A percentile compares a stretch with the other conserved stretches of the same genome.
These are phyloP conservation scores for Chlorella sp. DNA, from an alignment of 139 green algal species.

Conservation along the genomic window DNA sequence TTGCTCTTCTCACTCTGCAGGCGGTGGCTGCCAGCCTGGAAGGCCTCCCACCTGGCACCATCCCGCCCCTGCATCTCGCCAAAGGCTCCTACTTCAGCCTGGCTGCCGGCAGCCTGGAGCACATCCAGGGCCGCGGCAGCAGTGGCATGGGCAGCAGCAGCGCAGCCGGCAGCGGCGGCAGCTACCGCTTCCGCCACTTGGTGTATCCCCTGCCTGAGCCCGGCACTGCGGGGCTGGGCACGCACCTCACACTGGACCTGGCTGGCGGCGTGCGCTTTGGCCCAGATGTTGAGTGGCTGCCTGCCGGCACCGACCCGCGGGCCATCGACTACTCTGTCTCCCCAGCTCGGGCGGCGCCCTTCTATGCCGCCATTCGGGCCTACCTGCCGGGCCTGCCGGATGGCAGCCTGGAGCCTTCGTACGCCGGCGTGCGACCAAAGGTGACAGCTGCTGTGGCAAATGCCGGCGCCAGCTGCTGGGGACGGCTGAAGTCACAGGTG, in stretches of 20 bases:
- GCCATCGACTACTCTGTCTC: constrained; percentile 75
- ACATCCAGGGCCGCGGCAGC: neutral
- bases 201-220: constrained; percentile 89
- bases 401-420: constrained; percentile 69
- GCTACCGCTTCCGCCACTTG: constrained; percentile 74
- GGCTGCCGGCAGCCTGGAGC: neutral
- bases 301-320: constrained; percentile 14
- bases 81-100: constrained; percentile 71
- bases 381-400: constrained; percentile 84
- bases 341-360: constrained; percentile 50
- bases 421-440: constrained; percentile 77
- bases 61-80: constrained; percentile 72
- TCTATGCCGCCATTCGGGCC: constrained; percentile 68
- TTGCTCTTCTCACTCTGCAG: constrained; percentile 14
- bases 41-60: constrained; percentile 43
- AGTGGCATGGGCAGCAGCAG: neutral
- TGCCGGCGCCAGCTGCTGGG: too few species aligned
- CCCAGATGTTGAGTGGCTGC: constrained; percentile 91
- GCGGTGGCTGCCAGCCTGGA: constrained; percentile 46
- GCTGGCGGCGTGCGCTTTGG: constrained; percentile 83
- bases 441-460: too few species aligned
- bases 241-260: constrained; percentile 92
- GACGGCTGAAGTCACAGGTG: too few species aligned
- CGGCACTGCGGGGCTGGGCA: constrained; percentile 77
- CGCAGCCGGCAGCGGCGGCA: constrained; percentile 7